These are phyloP conservation scores for Pseudonitzschia multistriata DNA, from an alignment of 108 stramenopile species.

Conservation along the genomic window DNA sequence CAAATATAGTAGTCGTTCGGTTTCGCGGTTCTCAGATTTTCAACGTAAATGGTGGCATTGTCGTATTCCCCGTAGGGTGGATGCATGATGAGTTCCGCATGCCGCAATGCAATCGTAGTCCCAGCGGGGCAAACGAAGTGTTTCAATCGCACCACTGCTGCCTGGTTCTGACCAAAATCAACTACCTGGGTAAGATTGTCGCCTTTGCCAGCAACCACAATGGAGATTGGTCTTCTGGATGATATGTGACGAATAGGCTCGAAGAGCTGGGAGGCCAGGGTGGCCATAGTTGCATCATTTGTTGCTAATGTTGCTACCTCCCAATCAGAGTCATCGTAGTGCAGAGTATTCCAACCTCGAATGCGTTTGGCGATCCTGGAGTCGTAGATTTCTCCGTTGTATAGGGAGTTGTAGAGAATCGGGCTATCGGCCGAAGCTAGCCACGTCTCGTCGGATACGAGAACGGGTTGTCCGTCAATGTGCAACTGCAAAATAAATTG, in stretches of 20 bases:
- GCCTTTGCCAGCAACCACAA: conserved; percentile 8
- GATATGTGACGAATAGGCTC: conserved; percentile 25
- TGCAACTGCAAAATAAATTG: conserved; percentile 29
- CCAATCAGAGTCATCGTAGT: conserved; percentile 15
- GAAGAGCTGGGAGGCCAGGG: conserved; percentile 19
- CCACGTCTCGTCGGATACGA: conserved; percentile 16
- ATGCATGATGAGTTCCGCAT: conserved; percentile 32
- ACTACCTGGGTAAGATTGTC: conserved; percentile 19
- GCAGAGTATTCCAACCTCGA: conserved; percentile 11
- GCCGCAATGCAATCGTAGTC: conserved; percentile 20
- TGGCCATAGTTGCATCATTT: conserved; percentile 8
- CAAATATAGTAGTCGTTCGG: conserved; percentile 30
- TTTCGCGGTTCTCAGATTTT: conserved; percentile 26
- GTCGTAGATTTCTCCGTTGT: conserved; percentile 36
- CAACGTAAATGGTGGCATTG: conserved; percentile 20
- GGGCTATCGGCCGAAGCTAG: conserved; percentile 15
- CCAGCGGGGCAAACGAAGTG: conserved; percentile 14
- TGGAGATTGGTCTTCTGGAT: conserved; percentile 7
- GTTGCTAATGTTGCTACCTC: conserved; percentile 5
- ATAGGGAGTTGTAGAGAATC: conserved; percentile 35
- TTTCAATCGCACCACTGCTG: conserved; percentile 26
- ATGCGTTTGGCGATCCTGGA: conserved; percentile 26
- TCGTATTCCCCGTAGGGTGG: conserved; percentile 22
- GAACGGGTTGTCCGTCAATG: conserved; percentile 23
- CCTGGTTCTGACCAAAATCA: conserved; percentile 39